Evolutionary conservation across 2,329 filamentous ascomycete genomes (phyloP).

Genomic region (Amesomyces nigricolor): DNA sequence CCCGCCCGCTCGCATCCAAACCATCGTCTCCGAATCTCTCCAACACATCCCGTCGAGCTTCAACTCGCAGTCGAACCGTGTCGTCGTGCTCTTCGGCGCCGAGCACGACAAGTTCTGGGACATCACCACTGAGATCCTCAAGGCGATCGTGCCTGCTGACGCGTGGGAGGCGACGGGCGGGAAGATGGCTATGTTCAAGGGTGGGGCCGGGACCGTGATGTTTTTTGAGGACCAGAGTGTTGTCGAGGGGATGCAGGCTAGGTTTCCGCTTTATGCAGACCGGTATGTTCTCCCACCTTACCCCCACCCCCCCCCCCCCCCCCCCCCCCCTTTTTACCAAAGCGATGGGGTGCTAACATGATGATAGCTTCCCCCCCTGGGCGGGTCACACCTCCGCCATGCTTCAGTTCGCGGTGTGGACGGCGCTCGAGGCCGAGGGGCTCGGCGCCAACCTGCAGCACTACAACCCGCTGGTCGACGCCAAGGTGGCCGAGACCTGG

Average conservation of each 20-base stretch:
- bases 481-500: slow-evolving; percentile 64
- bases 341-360: not conserved
- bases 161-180: slow-evolving; percentile 49
- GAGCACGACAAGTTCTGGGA: slow-evolving; percentile 91
- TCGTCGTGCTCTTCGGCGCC: slow-evolving; percentile 70
- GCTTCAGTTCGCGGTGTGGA: slow-evolving; percentile 77
- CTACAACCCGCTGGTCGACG: slow-evolving; percentile 83
- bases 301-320: no score
- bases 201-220: slow-evolving; percentile 71
- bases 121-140: slow-evolving; percentile 58
- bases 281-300: slow-evolving; percentile 12
- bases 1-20: slow-evolving; percentile 52
- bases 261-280: slow-evolving; percentile 69
- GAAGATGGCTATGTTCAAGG: slow-evolving; percentile 55
- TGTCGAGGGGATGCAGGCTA: slow-evolving; percentile 60
- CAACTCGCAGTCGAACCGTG: slow-evolving; percentile 80
- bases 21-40: slow-evolving; percentile 60
- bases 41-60: slow-evolving; percentile 72
- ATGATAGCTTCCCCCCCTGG: slow-evolving; percentile 65
- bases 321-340: no score
- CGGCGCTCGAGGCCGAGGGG: slow-evolving; percentile 74
- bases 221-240: slow-evolving; percentile 77
- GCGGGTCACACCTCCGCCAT: slow-evolving; percentile 73
- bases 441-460: slow-evolving; percentile 88
- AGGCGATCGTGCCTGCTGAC: slow-evolving; percentile 62